phyloP scores from a whole-genome alignment of 805 yeast species.

The Saccharomycopsis lassenensis region DNA sequence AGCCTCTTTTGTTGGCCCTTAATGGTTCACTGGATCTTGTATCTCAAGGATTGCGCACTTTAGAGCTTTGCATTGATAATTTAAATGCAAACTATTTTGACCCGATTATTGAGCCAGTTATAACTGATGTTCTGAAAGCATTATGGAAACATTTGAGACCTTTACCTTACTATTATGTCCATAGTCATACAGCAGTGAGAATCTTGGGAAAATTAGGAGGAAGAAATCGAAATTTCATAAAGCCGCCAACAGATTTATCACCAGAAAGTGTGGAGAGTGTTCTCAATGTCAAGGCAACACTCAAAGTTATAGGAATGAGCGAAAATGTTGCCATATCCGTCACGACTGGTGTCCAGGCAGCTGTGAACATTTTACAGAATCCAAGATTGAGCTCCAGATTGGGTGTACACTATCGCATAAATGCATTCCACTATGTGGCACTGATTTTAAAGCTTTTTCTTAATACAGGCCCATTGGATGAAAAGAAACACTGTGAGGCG shows the following conservation, averaged over 20 bases:
- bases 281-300: slow-evolving; percentile 53
- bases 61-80: slow-evolving; percentile 93
- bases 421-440: slow-evolving; percentile 67
- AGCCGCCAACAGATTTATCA: slow-evolving; percentile 58
- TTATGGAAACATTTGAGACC: slow-evolving; percentile 87
- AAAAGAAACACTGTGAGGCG: too few relatives aligned
- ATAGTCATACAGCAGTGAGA: slow-evolving; percentile 87
- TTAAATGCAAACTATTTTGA: slow-evolving; percentile 94
- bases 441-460: slow-evolving; percentile 59
- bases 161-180: slow-evolving; percentile 88
- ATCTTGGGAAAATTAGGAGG: slow-evolving; percentile 95
- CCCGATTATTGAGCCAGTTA: slow-evolving; percentile 93
- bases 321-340: slow-evolving; percentile 59
- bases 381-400: slow-evolving; percentile 25
- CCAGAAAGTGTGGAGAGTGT: slow-evolving; percentile 31
- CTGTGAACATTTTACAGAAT: slow-evolving; percentile 66
- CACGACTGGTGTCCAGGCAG: slow-evolving; percentile 76
- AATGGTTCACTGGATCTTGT: slow-evolving; percentile 87
- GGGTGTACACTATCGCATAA: slow-evolving; percentile 55
- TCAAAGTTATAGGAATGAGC: slow-evolving; percentile 61
- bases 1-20: slow-evolving; percentile 84
- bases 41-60: slow-evolving; percentile 87
- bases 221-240: slow-evolving; percentile 76
- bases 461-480: slow-evolving; percentile 32
- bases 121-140: slow-evolving; percentile 89